phyloP scores from a whole-genome alignment of 2,329 filamentous ascomycete species.

The Tolypocladium sp. region DNA sequence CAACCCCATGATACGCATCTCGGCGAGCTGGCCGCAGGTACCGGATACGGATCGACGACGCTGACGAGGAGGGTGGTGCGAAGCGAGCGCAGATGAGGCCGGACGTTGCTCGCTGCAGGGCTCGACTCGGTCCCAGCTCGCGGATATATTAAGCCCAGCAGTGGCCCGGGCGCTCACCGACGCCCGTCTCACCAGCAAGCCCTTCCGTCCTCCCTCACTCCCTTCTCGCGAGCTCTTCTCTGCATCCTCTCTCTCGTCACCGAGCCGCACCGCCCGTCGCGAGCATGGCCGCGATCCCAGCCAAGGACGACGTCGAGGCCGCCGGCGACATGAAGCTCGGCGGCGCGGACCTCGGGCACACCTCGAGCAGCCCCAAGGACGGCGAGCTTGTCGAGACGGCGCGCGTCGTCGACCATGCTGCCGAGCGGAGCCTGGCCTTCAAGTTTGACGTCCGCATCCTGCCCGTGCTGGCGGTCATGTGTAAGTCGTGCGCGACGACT shows the following conservation, averaged over 20 bases:
- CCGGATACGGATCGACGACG: neutral
- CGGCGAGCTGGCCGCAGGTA: neutral
- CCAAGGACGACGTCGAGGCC: constrained; percentile 2
- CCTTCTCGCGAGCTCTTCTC: neutral
- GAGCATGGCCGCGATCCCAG: neutral
- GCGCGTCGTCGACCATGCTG: constrained; percentile 26
- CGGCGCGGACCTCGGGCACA: constrained; percentile 5
- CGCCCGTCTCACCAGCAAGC: neutral
- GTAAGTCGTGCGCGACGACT: constrained; percentile 10
- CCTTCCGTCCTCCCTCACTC: neutral
- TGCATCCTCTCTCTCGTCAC: neutral
- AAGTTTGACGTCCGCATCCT: constrained; percentile 46
- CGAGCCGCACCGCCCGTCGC: neutral
- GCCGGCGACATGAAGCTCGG: constrained; percentile 3
- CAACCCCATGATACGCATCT: neutral
- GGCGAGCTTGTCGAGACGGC: constrained; percentile 11
- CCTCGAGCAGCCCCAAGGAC: constrained; percentile 5
- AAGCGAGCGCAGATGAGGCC: neutral
- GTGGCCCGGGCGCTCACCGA: neutral
- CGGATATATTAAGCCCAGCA: neutral
- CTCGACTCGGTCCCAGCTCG: neutral
- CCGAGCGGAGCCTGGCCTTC: constrained; percentile 40
- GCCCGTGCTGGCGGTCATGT: constrained; percentile 47
- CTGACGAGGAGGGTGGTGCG: neutral
- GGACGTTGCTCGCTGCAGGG: neutral